Conservation (phyloP, 2,329 filamentous ascomycete species). For the Cladorrhinum sp. region DNA sequence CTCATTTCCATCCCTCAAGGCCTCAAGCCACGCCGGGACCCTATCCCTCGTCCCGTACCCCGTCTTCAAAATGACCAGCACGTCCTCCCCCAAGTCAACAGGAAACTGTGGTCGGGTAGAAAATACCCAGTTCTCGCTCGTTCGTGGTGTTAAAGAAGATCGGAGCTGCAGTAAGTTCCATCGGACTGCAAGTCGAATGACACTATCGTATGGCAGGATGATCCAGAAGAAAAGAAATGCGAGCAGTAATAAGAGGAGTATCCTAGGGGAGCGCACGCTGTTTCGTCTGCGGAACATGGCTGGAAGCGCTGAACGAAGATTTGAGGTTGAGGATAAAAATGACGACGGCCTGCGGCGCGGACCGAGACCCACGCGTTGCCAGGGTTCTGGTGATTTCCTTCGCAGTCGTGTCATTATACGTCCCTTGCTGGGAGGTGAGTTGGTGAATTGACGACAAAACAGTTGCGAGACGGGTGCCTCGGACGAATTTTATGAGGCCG, state of each 20-base stretch:
- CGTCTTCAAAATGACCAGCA: conserved; percentile 53
- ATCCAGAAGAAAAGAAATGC: conserved; percentile 19
- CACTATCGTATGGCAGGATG: conserved; percentile 32
- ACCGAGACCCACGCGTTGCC: neutral
- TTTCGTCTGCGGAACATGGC: conserved; percentile 15
- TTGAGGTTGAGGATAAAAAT: neutral
- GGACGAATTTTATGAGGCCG: too few relatives aligned
- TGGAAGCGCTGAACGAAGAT: neutral
- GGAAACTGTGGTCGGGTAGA: conserved; percentile 32
- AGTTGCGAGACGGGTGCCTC: too few relatives aligned
- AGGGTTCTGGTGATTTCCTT: neutral
- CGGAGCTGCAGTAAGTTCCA: conserved; percentile 26
- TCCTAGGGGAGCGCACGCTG: neutral
- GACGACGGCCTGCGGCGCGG: neutral
- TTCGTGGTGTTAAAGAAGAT: conserved; percentile 7
- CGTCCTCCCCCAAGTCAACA: conserved; percentile 44
- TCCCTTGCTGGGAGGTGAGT: neutral
- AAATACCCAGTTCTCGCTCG: conserved; percentile 29
- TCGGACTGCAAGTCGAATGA: conserved; percentile 27
- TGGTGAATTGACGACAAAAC: too few relatives aligned
- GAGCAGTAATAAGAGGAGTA: neutral
- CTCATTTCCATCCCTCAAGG: conserved; percentile 40
- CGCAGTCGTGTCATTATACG: neutral
- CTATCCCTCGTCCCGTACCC: conserved; percentile 53
- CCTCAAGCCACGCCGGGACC: conserved; percentile 45